Conservation (phyloP, 2,329 filamentous ascomycete species). For the Lizonia empirigonia region DNA sequence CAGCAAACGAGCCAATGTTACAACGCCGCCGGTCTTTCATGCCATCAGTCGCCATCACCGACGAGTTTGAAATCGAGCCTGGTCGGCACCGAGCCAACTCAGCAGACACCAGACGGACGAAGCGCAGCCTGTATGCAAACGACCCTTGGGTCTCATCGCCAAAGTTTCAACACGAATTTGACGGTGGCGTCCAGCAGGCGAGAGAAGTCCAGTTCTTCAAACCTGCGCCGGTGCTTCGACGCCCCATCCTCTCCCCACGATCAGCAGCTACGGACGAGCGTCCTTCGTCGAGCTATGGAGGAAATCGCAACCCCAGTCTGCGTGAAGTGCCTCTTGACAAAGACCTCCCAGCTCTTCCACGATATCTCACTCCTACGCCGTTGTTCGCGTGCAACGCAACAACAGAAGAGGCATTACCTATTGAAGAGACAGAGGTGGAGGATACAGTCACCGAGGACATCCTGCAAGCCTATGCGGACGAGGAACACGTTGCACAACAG, state of each 20-base stretch:
- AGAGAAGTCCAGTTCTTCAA: conserved; percentile 22
- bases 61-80: conserved; percentile 23
- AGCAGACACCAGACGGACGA: conserved; percentile 33
- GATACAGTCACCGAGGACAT: conserved; percentile 10
- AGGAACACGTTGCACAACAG: conserved; percentile 20
- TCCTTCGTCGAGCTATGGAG: conserved; percentile 39
- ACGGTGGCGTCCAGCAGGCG: conserved; percentile 17
- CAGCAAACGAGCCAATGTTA: conserved; percentile 7
- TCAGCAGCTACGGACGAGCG: conserved; percentile 25
- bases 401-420: neutral
- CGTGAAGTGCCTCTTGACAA: conserved; percentile 33
- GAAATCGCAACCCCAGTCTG: conserved; percentile 19
- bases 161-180: conserved; percentile 22
- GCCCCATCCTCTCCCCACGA: conserved; percentile 23
- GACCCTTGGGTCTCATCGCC: conserved; percentile 39
- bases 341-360: conserved; percentile 39
- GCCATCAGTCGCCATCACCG: conserved; percentile 20
- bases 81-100: conserved; percentile 39
- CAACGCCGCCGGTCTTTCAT: conserved; percentile 33
- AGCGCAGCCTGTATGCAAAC: conserved; percentile 34
- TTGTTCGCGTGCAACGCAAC: conserved; percentile 31
- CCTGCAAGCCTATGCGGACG: conserved; percentile 25
- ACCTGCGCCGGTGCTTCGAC: conserved; percentile 30
- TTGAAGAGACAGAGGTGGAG: conserved; percentile 6
- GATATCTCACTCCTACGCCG: conserved; percentile 37